Evolutionary conservation across 108 stramenopile genomes (phyloP), one percentile per base, ranked within the genome.

Genomic region (Cyclotella distinguenda): DNA sequence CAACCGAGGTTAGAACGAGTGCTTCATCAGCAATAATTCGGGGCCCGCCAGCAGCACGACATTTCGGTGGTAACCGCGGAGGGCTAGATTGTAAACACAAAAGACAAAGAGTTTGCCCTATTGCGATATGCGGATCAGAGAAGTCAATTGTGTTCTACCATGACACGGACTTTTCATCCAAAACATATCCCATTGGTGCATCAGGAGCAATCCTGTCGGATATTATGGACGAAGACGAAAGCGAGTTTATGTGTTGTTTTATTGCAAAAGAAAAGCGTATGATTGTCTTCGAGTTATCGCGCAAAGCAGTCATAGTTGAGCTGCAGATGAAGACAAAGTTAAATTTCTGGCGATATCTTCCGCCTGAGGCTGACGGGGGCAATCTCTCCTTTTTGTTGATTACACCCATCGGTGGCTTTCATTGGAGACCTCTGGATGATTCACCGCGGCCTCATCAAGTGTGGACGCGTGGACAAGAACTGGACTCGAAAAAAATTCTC

Each of bases 241-340:
- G 85, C 42, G 88, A 94, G 64, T 94, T 88, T 60, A 76, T 94
- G 51, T 91, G 90, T 65, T 94, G 93, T 55, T 94, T 94, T 56
- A 82, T 90, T 22, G 90, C 93, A 8, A 89, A 88, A 66, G 93
- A 94, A 49, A 91, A 90, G 66, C 64, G 88, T 33, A 91, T 94
- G 82, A 77, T 91, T 36, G 85, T 91, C 16, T 89, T 91, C 64
- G 89, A 90, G 60, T 60, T 90, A 28, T 72, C 86, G 23, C 77
- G 85, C 16, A 79, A 87, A 43, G 86, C 89, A 2, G 87, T 90
- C 1, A 86, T 90, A 31, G 88, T 94, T 15, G 93, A 94, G 61
- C 68, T 94, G 6, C 90, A 94, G 80, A 94, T 94, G 93, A 94
- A 90, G 31, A 94, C 93, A 4, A 94, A 94, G 53, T 77, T 94